These are phyloP conservation scores for Mollisiaceae sp. DNA, from an alignment of 2,329 filamentous ascomycete genomes.

Conservation along the genomic window DNA sequence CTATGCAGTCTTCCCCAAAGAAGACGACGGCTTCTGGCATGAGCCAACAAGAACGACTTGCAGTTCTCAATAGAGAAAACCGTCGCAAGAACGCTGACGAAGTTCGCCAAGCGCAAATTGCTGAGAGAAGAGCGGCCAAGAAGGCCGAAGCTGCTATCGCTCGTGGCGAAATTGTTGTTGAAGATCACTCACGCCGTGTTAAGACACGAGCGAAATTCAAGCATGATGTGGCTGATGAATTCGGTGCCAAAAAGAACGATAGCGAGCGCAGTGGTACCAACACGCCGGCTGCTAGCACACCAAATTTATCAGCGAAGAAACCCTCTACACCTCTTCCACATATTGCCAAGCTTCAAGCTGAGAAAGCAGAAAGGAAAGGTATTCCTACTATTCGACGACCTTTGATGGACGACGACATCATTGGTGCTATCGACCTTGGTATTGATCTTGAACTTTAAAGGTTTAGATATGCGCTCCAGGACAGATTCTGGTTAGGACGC, in stretches of 20 bases:
- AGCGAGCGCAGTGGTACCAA: slow-evolving; percentile 56
- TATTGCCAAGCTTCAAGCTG: slow-evolving; percentile 47
- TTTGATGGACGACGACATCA: slow-evolving; percentile 89
- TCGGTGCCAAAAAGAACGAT: slow-evolving; percentile 51
- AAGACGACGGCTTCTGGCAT: slow-evolving; percentile 53
- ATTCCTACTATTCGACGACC: slow-evolving; percentile 76
- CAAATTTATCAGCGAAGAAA: slow-evolving; percentile 52
- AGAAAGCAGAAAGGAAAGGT: slow-evolving; percentile 56
- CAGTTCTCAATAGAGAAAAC: slow-evolving; percentile 83
- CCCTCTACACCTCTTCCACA: slow-evolving; percentile 54
- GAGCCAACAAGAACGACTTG: slow-evolving; percentile 80
- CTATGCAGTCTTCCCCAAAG: slow-evolving; percentile 60
- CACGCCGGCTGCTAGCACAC: slow-evolving; percentile 52
- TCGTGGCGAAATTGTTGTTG: slow-evolving; percentile 64
- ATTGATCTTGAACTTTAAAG: slow-evolving; percentile 75
- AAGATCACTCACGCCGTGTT: slow-evolving; percentile 65
- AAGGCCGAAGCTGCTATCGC: slow-evolving; percentile 65
- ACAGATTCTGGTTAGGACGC: background rate
- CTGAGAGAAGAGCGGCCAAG: slow-evolving; percentile 71
- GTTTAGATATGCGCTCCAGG: background rate
- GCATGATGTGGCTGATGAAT: slow-evolving; percentile 62
- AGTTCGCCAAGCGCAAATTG: slow-evolving; percentile 87
- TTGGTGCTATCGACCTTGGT: slow-evolving; percentile 85
- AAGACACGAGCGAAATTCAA: slow-evolving; percentile 71
- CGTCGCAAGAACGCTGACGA: slow-evolving; percentile 84